These are phyloP conservation scores for Blumeriella jaapii DNA, from an alignment of 2,329 filamentous ascomycete species.

Conservation along the genomic window DNA sequence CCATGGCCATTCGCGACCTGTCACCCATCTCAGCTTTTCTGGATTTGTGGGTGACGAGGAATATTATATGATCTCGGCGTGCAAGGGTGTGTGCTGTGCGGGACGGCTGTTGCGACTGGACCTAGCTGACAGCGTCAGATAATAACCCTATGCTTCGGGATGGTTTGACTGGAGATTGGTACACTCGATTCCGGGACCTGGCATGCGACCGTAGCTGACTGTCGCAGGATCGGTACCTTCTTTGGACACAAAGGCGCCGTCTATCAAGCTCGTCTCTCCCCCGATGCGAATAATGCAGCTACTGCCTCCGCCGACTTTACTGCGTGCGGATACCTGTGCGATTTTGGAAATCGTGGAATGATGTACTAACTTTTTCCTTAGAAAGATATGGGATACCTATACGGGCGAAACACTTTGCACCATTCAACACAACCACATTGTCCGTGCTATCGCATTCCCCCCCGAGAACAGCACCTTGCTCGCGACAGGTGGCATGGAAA, in stretches of 20 bases:
- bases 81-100: constrained; percentile 40
- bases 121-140: constrained; percentile 42
- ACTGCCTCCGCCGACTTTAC: constrained; percentile 96
- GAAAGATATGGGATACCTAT: constrained; percentile 95
- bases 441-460: constrained; percentile 84
- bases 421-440: constrained; percentile 87
- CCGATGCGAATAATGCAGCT: constrained; percentile 77
- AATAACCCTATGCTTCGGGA: constrained; percentile 98
- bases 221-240: constrained; percentile 76
- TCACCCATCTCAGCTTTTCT: constrained; percentile 64
- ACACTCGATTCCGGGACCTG: constrained; percentile 22
- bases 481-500: constrained; percentile 90
- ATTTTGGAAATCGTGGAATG: neutral
- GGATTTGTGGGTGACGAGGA: constrained; percentile 49
- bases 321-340: constrained; percentile 56
- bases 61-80: constrained; percentile 65
- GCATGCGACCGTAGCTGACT: constrained; percentile 13
- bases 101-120: neutral
- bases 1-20: constrained; percentile 64
- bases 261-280: constrained; percentile 87
- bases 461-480: constrained; percentile 72
- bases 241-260: constrained; percentile 97
- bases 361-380: constrained; percentile 34
- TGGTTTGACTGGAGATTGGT: constrained; percentile 91
- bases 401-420: constrained; percentile 82